A percentile compares a stretch with the other conserved stretches of the same genome.
These are phyloP conservation scores for Chamaenerion angustifolium DNA, from an alignment of 345 rosid genomes.

Conservation along the genomic window DNA sequence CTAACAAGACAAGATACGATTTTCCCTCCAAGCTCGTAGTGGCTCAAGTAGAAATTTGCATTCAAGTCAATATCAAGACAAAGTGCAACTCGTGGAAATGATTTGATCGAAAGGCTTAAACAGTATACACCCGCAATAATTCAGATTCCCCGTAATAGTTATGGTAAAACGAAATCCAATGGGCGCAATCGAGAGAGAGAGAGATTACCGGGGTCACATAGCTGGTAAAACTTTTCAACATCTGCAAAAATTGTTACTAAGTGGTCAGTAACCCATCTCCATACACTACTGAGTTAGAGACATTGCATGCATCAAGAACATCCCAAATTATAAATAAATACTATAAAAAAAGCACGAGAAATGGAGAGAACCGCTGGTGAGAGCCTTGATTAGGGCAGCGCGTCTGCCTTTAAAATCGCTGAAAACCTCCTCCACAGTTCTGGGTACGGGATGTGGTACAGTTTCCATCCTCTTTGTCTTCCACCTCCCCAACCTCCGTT, in stretches of 20 bases:
- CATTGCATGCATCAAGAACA: neutral
- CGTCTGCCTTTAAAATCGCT: slow-evolving; percentile 83
- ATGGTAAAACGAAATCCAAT: neutral
- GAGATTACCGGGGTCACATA: slow-evolving; percentile 89
- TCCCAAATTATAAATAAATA: too few relatives aligned
- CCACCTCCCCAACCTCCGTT: neutral
- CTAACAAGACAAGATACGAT: too few relatives aligned
- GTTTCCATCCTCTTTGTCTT: slow-evolving; percentile 38
- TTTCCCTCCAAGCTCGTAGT: too few relatives aligned
- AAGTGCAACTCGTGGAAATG: neutral
- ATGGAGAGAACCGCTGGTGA: slow-evolving; percentile 38
- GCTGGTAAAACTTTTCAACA: slow-evolving; percentile 79
- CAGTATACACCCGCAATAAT: too few relatives aligned
- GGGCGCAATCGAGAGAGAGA: neutral
- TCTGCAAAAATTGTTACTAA: slow-evolving; percentile 29
- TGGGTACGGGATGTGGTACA: slow-evolving; percentile 51
- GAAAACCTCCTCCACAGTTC: slow-evolving; percentile 89
- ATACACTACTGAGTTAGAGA: neutral
- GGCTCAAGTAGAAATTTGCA: neutral
- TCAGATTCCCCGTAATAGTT: too few relatives aligned
- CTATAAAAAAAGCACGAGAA: neutral
- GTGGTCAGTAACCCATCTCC: neutral
- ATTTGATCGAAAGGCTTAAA: too few relatives aligned
- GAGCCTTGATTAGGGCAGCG: slow-evolving; percentile 82
- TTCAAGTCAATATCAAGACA: neutral